Base-by-base conservation (phyloP, 2,329 filamentous ascomycete species). In the Grosmannia serpens region DNA sequence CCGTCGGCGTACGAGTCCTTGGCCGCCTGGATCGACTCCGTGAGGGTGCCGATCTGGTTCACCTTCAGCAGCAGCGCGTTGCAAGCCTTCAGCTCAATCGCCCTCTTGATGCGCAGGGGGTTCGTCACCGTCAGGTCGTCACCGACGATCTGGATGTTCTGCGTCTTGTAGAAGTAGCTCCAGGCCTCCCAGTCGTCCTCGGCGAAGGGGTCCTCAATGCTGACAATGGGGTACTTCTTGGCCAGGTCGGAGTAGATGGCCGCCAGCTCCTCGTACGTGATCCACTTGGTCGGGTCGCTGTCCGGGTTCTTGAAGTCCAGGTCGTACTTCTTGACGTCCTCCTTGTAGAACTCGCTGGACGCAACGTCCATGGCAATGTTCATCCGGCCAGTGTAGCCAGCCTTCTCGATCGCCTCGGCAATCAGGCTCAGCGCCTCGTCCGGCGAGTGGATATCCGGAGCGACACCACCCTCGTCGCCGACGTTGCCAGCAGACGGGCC, bases 251-350 rank as follows among this genome's bases (percentile, higher is more conserved):
- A 84, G 86, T 99, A 97, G 69, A 95, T 79, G 70, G 87, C 85
- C 72, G 94, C 92, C 63, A 99, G 88, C 80, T 99, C 82, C 83
- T 97, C 90, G 78, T 97, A 97, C 67, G 89, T 96, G 81, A 99
- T 82, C 94, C 94, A 97, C 85, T 99, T 97, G 81, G 77, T 83
- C 72, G 86, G 83, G 81, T 99, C 94, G 74, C 88, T 94, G 64
- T 97, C 87, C 70, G 94, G 92, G 86, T 99, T 99, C 89, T 99
- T 97, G 89, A 97, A 99, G 87, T 97, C 94, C 65, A 99, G 84
- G 73, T 99, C 94, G 84, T 99, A 99, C 84, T 97, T 97, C 88
- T 97, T 96, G 74, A 79, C 92, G 56, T 94, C 89, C 70, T 80
- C 76, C 82, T 97, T 97, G 88, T 99, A 99, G 84, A 99, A 99